A percentile compares a stretch with the other conserved stretches of the same genome.
These are phyloP conservation scores for Hyphopichia fennica DNA, from an alignment of 1,139 yeast genomes.

Conservation along the genomic window DNA sequence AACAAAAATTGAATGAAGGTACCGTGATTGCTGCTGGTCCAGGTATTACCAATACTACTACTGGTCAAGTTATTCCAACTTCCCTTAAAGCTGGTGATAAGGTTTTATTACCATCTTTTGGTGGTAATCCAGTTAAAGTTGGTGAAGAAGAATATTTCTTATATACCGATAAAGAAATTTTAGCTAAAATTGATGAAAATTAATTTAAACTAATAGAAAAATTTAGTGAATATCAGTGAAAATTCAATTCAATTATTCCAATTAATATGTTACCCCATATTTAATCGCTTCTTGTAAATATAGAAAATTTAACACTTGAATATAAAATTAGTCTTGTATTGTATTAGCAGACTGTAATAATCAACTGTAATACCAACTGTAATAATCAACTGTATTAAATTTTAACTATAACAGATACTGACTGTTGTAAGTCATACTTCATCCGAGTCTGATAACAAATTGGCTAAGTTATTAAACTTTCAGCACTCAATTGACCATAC, in stretches of 20 bases:
- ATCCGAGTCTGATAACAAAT: too few relatives aligned
- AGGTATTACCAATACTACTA: constrained; percentile 62
- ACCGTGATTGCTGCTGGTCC: constrained; percentile 84
- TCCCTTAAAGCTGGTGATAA: constrained; percentile 86
- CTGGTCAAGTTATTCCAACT: constrained; percentile 70
- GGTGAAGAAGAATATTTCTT: constrained; percentile 78
- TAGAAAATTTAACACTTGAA: background rate
- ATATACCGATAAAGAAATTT: constrained; percentile 88
- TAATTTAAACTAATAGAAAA: background rate
- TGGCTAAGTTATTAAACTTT: too few relatives aligned
- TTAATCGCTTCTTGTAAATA: background rate
- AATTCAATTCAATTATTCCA: background rate
- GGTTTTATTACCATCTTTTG: constrained; percentile 88
- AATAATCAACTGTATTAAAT: too few relatives aligned
- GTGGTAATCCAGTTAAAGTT: constrained; percentile 83
- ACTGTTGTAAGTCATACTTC: too few relatives aligned
- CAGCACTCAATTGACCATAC: too few relatives aligned
- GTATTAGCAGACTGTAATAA: too few relatives aligned
- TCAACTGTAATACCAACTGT: too few relatives aligned
- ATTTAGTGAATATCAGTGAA: too few relatives aligned
- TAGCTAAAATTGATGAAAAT: constrained; percentile 68
- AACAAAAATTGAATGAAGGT: constrained; percentile 85
- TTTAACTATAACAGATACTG: too few relatives aligned
- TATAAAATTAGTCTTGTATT: too few relatives aligned
- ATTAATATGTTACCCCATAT: too few relatives aligned